Conservation (phyloP, 805 yeast species). For the Yamadazyma scolyti region DNA sequence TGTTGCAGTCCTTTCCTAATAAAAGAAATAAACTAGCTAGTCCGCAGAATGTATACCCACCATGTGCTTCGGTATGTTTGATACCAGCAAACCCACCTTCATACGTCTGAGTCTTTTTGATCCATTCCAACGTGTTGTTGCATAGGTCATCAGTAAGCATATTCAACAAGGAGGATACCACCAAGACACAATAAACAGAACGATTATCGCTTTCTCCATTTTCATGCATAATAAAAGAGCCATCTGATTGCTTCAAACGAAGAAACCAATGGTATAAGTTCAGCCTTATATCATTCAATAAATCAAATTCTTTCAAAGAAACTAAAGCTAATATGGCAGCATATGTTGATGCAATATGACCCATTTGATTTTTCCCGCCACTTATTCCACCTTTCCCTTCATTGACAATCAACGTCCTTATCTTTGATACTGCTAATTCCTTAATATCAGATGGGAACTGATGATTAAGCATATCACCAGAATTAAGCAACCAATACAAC, state of each 20-base stretch:
- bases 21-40: constrained; percentile 55
- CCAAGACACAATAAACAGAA: constrained; percentile 84
- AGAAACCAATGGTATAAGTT: constrained; percentile 62
- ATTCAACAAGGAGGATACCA: constrained; percentile 61
- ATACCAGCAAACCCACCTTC: constrained; percentile 95
- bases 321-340: constrained; percentile 69
- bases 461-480: constrained; percentile 16
- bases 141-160: constrained; percentile 59
- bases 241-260: constrained; percentile 59
- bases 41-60: constrained; percentile 94
- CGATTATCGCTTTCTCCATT: constrained; percentile 86
- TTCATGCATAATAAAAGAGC: constrained; percentile 70
- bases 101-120: constrained; percentile 72
- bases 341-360: constrained; percentile 83
- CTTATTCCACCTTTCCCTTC: constrained; percentile 59
- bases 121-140: constrained; percentile 54
- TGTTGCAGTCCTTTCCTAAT: constrained; percentile 22
- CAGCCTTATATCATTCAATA: constrained; percentile 26
- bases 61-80: constrained; percentile 86
- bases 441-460: constrained; percentile 1
- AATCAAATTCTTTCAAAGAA: constrained; percentile 37
- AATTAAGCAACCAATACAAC: constrained; percentile 75
- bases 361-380: constrained; percentile 79
- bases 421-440: constrained; percentile 15
- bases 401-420: constrained; percentile 21